Conservation (phyloP, 495 filamentous ascomycete genomes). For the Neurospora terricola region DNA sequence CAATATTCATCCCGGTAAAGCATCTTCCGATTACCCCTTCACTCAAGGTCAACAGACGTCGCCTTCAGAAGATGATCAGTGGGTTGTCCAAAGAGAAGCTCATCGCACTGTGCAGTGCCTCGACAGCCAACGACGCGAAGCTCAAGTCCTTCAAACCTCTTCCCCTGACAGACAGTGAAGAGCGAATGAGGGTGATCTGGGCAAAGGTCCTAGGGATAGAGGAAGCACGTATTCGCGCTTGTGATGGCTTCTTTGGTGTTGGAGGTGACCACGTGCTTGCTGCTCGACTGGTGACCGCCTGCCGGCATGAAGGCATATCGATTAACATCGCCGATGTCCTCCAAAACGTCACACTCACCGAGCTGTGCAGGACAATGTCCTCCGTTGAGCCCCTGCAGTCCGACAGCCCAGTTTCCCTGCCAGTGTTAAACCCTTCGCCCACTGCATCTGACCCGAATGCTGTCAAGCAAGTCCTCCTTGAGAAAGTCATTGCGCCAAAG, state of each 20-base stretch:
- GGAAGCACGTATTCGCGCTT: conserved; percentile 26
- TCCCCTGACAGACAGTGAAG: conserved; percentile 32
- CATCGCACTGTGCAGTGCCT: conserved; percentile 20
- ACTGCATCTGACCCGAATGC: conserved; percentile 6
- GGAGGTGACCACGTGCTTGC: conserved; percentile 36
- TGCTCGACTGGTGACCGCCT: conserved; percentile 29
- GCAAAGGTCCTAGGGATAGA: conserved; percentile 29
- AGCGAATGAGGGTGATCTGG: conserved; percentile 35
- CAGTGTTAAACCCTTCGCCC: neutral
- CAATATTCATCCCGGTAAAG: conserved; percentile 33
- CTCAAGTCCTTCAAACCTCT: conserved; percentile 28
- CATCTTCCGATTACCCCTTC: conserved; percentile 33
- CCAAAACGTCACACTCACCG: conserved; percentile 24
- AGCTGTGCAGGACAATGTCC: conserved; percentile 27
- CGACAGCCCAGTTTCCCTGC: conserved; percentile 1
- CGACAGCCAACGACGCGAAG: conserved; percentile 24
- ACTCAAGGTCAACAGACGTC: conserved; percentile 30
- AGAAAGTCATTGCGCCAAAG: conserved; percentile 25
- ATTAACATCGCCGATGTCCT: conserved; percentile 34
- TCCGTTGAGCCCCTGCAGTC: conserved; percentile 8
- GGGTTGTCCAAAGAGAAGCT: conserved; percentile 31
- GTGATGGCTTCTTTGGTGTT: conserved; percentile 34
- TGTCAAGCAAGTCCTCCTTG: conserved; percentile 20
- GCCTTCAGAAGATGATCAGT: conserved; percentile 31
- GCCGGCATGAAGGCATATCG: conserved; percentile 24